Evolutionary conservation across 176 grass and related monocot genomes (phyloP).

Genomic region (Musa itinerans): DNA sequence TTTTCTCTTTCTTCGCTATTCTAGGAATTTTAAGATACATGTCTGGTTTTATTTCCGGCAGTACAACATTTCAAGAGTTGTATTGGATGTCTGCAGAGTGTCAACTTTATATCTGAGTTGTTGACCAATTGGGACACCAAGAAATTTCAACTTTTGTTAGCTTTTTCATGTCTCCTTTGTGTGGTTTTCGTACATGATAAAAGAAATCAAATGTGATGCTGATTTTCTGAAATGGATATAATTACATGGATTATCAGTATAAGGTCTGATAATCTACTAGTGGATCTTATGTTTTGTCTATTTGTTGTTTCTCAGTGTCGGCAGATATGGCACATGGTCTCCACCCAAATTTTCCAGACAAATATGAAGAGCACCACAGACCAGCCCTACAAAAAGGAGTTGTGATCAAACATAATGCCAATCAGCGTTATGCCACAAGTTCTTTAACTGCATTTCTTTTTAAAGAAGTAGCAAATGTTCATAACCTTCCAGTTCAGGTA

Average conservation of each 20-base stretch:
- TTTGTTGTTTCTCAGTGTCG: slow-evolving; percentile 40
- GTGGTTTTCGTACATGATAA: too few relatives aligned
- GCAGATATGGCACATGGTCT: slow-evolving; percentile 94
- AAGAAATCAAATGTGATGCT: too few relatives aligned
- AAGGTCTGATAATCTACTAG: background rate
- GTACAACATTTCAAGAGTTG: too few relatives aligned
- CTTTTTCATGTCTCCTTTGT: too few relatives aligned
- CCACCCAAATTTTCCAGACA: slow-evolving; percentile 84
- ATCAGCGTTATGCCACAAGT: slow-evolving; percentile 95
- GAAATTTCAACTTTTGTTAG: too few relatives aligned
- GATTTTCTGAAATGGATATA: too few relatives aligned
- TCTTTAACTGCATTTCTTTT: slow-evolving; percentile 90
- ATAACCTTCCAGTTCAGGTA: slow-evolving; percentile 88
- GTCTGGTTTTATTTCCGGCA: background rate
- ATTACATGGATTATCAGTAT: too few relatives aligned
- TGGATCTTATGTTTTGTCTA: background rate
- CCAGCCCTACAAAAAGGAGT: slow-evolving; percentile 78
- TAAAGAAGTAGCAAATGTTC: slow-evolving; percentile 72
- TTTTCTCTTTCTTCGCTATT: background rate
- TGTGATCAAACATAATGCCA: slow-evolving; percentile 92
- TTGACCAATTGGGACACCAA: too few relatives aligned
- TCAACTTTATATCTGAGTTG: too few relatives aligned
- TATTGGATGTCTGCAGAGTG: too few relatives aligned
- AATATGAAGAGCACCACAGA: slow-evolving; percentile 86
- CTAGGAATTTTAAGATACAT: background rate